A percentile compares a stretch with the other conserved stretches of the same genome.
Evolutionary conservation across 2,329 filamentous ascomycete species (phyloP).

Genomic region (Colletotrichum sidae): DNA sequence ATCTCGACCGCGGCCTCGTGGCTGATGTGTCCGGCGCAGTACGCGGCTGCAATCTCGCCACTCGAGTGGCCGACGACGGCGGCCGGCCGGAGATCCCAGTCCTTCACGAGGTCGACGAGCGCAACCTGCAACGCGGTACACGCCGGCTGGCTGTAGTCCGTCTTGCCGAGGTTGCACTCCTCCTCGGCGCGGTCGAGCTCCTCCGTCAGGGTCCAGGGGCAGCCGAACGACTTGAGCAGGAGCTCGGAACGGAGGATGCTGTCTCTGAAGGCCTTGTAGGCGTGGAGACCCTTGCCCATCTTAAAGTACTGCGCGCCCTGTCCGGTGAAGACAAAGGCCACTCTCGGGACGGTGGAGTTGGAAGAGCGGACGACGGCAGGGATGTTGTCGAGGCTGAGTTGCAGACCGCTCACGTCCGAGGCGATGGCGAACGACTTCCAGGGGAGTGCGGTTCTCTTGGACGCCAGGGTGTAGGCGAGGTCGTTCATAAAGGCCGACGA

Average conservation of each 20-base stretch:
- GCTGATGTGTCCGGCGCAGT: constrained; percentile 53
- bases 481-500: constrained; percentile 49
- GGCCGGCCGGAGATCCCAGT: constrained; percentile 44
- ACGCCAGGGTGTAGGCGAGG: constrained; percentile 59
- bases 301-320: constrained; percentile 56
- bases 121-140: constrained; percentile 58
- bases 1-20: constrained; percentile 55
- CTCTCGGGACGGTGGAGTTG: constrained; percentile 42
- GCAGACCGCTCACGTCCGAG: constrained; percentile 44
- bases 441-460: constrained; percentile 56
- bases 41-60: constrained; percentile 54
- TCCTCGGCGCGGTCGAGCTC: constrained; percentile 40
- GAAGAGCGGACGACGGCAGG: constrained; percentile 41
- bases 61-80: constrained; percentile 51
- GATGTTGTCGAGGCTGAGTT: constrained; percentile 41
- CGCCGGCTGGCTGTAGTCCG: constrained; percentile 50
- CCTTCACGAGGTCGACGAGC: constrained; percentile 49
- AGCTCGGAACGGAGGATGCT: constrained; percentile 39
- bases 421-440: constrained; percentile 56
- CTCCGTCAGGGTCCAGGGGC: constrained; percentile 41
- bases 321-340: constrained; percentile 57
- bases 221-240: constrained; percentile 38
- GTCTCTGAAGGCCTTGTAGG: constrained; percentile 55
- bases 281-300: constrained; percentile 56
- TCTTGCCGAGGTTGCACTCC: constrained; percentile 41